phyloP scores from a whole-genome alignment of 2,329 filamentous ascomycete species.

The Venturiaceae sp. region DNA sequence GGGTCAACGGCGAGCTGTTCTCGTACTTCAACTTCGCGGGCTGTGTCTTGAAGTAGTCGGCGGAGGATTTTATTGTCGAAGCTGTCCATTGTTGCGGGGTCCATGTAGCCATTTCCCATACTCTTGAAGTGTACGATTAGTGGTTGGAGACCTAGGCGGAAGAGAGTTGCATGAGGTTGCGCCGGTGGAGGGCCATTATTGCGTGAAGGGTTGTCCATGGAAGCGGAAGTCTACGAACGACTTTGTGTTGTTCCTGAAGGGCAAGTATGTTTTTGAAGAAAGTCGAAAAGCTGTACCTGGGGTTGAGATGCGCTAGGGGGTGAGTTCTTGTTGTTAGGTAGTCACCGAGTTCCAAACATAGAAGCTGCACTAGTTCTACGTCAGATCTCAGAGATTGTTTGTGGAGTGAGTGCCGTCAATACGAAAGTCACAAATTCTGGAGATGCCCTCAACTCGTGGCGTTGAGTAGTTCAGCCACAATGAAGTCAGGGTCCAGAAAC shows the following conservation, averaged over 20 bases:
- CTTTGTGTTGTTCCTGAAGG: background rate
- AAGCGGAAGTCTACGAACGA: background rate
- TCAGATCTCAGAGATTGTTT: background rate
- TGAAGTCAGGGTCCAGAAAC: background rate
- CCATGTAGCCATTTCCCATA: constrained; percentile 7
- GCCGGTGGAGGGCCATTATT: background rate
- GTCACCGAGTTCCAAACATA: too few species aligned
- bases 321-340: background rate
- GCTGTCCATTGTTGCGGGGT: background rate
- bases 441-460: background rate
- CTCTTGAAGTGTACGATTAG: constrained; percentile 10
- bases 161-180: constrained; percentile 4
- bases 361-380: background rate
- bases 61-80: constrained; percentile 8
- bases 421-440: background rate
- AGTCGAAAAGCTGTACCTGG: background rate
- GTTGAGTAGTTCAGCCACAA: too few species aligned
- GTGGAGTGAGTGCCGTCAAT: background rate
- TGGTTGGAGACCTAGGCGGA: constrained; percentile 7
- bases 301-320: background rate
- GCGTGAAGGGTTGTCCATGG: background rate
- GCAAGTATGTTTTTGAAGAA: background rate
- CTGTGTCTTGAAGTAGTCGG: constrained; percentile 3
- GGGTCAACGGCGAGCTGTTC: constrained; percentile 47
- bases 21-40: constrained; percentile 15